These are phyloP conservation scores for Boletus sp. DNA, from an alignment of 768 basidiomycete species.

Conservation along the genomic window DNA sequence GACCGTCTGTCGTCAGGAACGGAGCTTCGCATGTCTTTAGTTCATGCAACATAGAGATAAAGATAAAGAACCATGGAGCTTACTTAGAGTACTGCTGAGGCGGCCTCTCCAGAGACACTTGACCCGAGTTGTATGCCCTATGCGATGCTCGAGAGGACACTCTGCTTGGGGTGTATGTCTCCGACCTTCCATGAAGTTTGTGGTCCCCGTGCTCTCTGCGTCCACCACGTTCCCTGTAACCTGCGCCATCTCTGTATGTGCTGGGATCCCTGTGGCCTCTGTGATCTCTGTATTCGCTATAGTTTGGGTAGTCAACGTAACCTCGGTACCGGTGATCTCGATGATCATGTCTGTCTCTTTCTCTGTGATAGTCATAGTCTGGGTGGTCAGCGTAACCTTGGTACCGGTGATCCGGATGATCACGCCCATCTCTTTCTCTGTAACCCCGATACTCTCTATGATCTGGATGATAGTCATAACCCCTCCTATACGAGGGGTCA, in stretches of 20 bases:
- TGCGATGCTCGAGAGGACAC: slow-evolving; percentile 28
- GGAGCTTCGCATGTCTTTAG: slow-evolving; percentile 16
- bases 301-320: slow-evolving; percentile 12
- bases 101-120: slow-evolving; percentile 14
- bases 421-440: slow-evolving; percentile 18
- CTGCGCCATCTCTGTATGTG: slow-evolving; percentile 5
- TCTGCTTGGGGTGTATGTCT: slow-evolving; percentile 19
- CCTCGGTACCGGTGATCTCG: slow-evolving; percentile 22
- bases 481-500: slow-evolving; percentile 24
- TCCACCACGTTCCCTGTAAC: slow-evolving; percentile 11
- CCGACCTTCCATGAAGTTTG: slow-evolving; percentile 9
- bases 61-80: slow-evolving; percentile 1
- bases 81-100: slow-evolving; percentile 19
- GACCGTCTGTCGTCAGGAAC: slow-evolving; percentile 28
- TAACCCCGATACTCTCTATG: slow-evolving; percentile 21
- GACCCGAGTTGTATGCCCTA: slow-evolving; percentile 20
- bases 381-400: slow-evolving; percentile 18
- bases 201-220: slow-evolving; percentile 18
- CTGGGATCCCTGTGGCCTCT: slow-evolving; percentile 7
- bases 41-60: not conserved
- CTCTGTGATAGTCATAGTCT: slow-evolving; percentile 12
- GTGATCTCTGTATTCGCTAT: slow-evolving; percentile 17
- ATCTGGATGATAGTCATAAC: slow-evolving; percentile 20
- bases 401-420: slow-evolving; percentile 22
- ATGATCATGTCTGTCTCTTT: slow-evolving; percentile 12